Base-by-base conservation (phyloP, 306 rosid genomes). In the Clitoria ternatea region DNA sequence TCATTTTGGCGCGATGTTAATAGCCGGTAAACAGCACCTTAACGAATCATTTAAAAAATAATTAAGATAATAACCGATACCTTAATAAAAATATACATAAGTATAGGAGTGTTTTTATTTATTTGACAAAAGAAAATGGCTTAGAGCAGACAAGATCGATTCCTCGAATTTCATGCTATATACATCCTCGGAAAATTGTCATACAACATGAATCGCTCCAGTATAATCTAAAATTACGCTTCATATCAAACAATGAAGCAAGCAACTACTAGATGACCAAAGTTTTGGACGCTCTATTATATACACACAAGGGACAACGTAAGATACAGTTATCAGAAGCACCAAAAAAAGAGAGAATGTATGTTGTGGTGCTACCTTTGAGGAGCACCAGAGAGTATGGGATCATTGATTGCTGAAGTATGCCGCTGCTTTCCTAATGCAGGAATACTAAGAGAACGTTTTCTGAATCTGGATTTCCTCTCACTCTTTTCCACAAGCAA, bases 371-470 rank as follows among this genome's bases (percentile, higher is more conserved):
- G 69, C 76, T 81, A 85, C 74, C 88, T 81, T 67, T 71, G 87
- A 70, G 95, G 86, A 80, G 89, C 65, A 61, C 95, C 91, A 20
- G 94, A 85, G 62, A 85, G 91, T 66, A 89, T 82, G 24, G 88
- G 88, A 67, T 79, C 96, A 49, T 39, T 76, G 47, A 78, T 59
- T 42, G 79, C 62, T 35, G 96, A 76, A 27, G 84, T 80, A 44
- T 80, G 82, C n/a, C n/a, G n/a, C n/a, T n/a, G n/a, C 49, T 84
- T 89, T 79, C 86, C 72, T 55, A 83, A 32, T 45, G 93, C 88
- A 1, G 99, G 90, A 81, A 88, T 93, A 85, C 96, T 86, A 52
- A 80, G 97, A 66, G 92, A 89, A 11, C 96, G 96, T 80, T 73
- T 87, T 80, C 89, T 89, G 37, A 80, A 19, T 84, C 79, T 87